Base-by-base conservation (phyloP, 169 alveolate genomes). In the Cryptosporidium ubiquitum region DNA sequence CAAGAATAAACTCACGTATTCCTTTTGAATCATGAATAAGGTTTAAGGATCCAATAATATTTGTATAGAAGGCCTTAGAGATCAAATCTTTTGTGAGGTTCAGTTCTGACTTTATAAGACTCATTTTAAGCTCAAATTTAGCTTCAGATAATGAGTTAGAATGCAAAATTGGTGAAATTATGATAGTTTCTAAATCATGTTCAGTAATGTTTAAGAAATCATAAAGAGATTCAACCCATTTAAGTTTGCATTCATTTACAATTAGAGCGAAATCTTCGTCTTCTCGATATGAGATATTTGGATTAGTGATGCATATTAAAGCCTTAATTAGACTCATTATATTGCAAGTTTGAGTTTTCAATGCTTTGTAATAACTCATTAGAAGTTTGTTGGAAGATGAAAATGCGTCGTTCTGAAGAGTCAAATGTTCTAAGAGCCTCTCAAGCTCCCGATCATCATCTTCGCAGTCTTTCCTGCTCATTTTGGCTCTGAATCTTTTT, bases 381-480 rank as follows among this genome's bases (percentile, higher is more conserved):
- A 79, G 58, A 12, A 61, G 75, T 40, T 66, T 79, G 35, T 61
- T 79, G 23, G 89, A 79, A 20, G 89, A 79, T 37, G 89, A 79
- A 79, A 60, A 79, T 12, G 89, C 89, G n/a, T 79, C 89, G 35
- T 79, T 79, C 39, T 79, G 89, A 57, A 79, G 75, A 26, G 79
- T 79, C 23, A 79, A 61, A 18, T 79, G 89, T 31, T 79, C 89
- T 14, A 79, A 64, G 26, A 79, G 64, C 10, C 12, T 61, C 49
- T 79, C 69, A 29, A 79, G 47, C 18, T 61, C 89, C 0, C 40
- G 26, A n/a, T 31, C 33, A 31, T 37, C 70, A 14, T 33, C 52
- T 58, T 14, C 44, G 26, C 14, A 66, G 5, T 44, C 64, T 18
- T 69, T 40, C 66, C 58, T 44, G 44, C 42, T 69, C 84, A 69